Base-by-base conservation (phyloP, 108 stramenopile species). In the Nitzschia palea region DNA sequence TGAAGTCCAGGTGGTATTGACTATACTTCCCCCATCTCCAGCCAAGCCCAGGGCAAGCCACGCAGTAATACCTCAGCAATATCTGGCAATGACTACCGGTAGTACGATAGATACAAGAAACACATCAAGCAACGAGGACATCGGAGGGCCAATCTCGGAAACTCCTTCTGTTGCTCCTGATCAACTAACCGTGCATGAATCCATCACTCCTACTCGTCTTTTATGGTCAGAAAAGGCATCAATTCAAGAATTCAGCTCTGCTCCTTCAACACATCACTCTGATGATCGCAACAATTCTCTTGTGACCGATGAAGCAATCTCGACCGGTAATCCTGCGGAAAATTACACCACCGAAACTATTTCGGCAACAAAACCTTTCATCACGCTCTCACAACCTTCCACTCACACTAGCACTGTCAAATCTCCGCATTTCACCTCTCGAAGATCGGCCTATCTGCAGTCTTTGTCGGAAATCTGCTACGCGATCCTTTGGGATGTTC, bases 381-480 rank as follows among this genome's bases (percentile, higher is more conserved):
- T 6, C 8, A 18, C 37, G 10, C 33, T 45, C 18, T 40, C n/a
- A 35, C 30, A 33, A 40, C 14, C 58, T 17, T n/a, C n/a, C n/a
- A n/a, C n/a, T 27, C 27, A 61, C 42, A 36, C 22, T 43, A 1
- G 15, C 33, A 17, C 28, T 56, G 45, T 18, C 27, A 45, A 34
- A 31, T 35, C 10, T 8, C 18, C 23, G n/a, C n/a, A n/a, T n/a
- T 71, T 30, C 55, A 51, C 70, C 2, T 47, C 26, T 17, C 29
- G 65, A 33, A 36, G 32, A 18, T 93, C 92, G 1, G 92, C 92
- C 31, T 93, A 93, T 56, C 60, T 93, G 1, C 92, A 90, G 65
- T 84, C 80, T 65, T 52, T 94, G 43, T 86, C 89, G 1, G 93
- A 94, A 67, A 86, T 88, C 18, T 89, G 87, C 51, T 51, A 78